phyloP scores from a whole-genome alignment of 331 rosid genomes.

The Erythrophleum ivorense region DNA sequence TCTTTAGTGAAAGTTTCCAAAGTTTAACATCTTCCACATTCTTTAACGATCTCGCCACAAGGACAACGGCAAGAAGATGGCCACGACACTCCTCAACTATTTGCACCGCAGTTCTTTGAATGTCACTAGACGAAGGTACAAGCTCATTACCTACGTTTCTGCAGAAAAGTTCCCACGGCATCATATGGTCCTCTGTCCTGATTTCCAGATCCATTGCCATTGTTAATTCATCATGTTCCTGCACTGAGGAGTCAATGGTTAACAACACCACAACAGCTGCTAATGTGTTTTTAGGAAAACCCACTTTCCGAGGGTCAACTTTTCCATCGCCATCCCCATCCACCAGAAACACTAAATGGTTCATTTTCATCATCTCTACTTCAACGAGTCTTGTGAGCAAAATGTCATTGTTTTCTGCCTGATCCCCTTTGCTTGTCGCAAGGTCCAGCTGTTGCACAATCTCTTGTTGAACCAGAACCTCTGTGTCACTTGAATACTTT shows the following conservation, averaged over 20 bases:
- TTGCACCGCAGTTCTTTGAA: neutral
- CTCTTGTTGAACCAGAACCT: neutral
- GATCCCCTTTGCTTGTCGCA: neutral
- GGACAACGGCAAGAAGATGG: neutral
- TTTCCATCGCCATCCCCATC: neutral
- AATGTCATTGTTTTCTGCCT: neutral
- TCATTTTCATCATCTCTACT: neutral
- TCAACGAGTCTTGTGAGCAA: neutral
- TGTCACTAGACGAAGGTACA: neutral
- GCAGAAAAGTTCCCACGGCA: constrained; percentile 21
- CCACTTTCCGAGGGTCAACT: neutral
- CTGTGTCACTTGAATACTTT: neutral
- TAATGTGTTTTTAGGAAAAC: neutral
- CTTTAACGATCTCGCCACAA: neutral
- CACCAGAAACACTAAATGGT: neutral
- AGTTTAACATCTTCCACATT: neutral
- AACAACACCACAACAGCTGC: neutral
- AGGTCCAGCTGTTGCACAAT: neutral
- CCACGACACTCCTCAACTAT: constrained; percentile 8
- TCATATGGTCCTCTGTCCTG: constrained; percentile 12
- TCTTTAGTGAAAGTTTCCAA: neutral
- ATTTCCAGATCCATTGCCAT: constrained; percentile 7
- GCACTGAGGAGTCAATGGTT: neutral
- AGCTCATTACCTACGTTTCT: neutral
- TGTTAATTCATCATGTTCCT: neutral